phyloP scores from a whole-genome alignment of 768 basidiomycete genomes.

The Boletales sp. region DNA sequence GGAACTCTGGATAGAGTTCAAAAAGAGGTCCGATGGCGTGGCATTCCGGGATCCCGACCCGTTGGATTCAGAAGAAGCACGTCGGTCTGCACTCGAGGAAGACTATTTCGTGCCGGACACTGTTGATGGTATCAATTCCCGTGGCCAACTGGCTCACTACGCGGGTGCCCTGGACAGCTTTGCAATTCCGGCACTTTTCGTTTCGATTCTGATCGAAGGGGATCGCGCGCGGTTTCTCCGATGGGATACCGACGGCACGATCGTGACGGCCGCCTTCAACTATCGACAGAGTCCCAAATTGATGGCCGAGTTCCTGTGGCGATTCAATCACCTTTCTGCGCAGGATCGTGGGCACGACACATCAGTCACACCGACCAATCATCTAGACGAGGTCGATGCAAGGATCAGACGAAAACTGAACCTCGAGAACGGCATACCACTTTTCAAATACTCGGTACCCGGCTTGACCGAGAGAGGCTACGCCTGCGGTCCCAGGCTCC shows the following conservation, averaged over 20 bases:
- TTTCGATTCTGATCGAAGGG: not conserved
- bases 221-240: not conserved
- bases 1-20: slow-evolving; percentile 1
- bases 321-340: not conserved
- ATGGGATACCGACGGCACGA: not conserved
- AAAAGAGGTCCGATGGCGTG: not conserved
- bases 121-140: not conserved
- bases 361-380: not conserved
- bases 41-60: not conserved
- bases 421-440: not conserved
- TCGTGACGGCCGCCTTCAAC: not conserved
- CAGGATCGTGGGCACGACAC: not conserved
- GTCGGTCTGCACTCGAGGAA: not conserved
- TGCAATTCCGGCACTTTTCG: not conserved
- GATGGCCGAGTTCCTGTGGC: slow-evolving; percentile 1
- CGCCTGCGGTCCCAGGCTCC: not conserved
- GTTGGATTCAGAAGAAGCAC: not conserved
- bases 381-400: not conserved
- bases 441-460: not conserved
- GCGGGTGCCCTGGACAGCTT: not conserved
- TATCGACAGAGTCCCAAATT: not conserved
- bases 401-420: not conserved
- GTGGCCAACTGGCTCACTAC: not conserved
- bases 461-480: not conserved
- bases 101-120: not conserved